Conservation (phyloP, 805 yeast genomes). For the Ogataea zsoltii region DNA sequence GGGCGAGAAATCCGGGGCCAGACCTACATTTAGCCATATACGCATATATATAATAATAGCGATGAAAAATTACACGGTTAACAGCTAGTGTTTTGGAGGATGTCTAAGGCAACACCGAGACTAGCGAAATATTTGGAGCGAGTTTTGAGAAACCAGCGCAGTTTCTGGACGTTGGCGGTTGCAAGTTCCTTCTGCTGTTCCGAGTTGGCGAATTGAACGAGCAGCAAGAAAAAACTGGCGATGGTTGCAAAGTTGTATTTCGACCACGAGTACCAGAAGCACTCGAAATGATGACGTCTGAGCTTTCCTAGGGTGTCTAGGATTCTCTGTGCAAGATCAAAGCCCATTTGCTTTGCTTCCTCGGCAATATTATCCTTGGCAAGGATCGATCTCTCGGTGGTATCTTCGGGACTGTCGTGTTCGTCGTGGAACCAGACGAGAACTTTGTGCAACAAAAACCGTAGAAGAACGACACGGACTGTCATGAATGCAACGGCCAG, state of each 20-base stretch:
- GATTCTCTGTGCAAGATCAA: constrained; percentile 5
- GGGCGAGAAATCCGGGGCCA: constrained; percentile 13
- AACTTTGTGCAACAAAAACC: constrained; percentile 12
- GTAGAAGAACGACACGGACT: constrained; percentile 5
- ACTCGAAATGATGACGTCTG: constrained; percentile 14
- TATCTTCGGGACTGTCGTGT: neutral
- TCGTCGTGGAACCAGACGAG: constrained; percentile 6
- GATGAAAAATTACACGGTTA: too few species aligned
- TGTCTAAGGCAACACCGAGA: neutral
- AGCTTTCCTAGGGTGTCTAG: constrained; percentile 9
- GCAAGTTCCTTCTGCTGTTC: constrained; percentile 2
- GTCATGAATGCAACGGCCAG: constrained; percentile 14
- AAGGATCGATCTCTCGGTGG: constrained; percentile 1
- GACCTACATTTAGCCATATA: constrained; percentile 7
- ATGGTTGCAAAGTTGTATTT: constrained; percentile 19
- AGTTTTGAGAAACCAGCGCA: constrained; percentile 20
- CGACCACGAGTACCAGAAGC: constrained; percentile 22
- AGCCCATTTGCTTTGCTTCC: constrained; percentile 1
- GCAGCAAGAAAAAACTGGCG: constrained; percentile 14
- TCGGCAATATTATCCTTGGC: constrained; percentile 1
- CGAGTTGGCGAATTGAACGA: constrained; percentile 1
- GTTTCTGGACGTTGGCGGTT: constrained; percentile 4
- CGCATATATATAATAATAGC: too few species aligned
- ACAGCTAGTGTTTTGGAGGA: neutral
- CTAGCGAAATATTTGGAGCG: constrained; percentile 4